Evolutionary conservation across 345 rosid species (phyloP).

Genomic region (Punica granatum): DNA sequence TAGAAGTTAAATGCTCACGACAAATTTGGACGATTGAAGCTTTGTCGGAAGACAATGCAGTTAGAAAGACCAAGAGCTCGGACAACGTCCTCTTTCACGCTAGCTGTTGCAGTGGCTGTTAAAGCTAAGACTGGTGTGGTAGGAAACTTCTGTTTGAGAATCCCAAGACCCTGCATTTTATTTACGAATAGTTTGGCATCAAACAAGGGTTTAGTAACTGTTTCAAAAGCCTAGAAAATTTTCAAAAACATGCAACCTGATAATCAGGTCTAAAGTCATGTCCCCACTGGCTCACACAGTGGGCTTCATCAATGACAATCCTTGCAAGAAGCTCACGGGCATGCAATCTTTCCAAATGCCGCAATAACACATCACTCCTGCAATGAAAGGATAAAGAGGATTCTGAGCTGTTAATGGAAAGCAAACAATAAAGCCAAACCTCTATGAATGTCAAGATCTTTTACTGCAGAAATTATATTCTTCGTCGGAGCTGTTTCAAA

Average conservation of each 20-base stretch:
- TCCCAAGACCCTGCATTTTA: constrained; percentile 77
- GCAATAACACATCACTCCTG: constrained; percentile 91
- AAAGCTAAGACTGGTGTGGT: constrained; percentile 87
- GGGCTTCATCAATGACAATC: constrained; percentile 99
- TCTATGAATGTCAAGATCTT: background rate
- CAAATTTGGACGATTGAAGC: constrained; percentile 94
- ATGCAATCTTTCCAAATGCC: constrained; percentile 72
- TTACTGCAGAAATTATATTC: background rate
- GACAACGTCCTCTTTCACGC: constrained; percentile 98
- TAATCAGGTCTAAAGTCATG: constrained; percentile 99
- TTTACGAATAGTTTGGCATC: constrained; percentile 15
- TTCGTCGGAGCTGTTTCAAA: background rate
- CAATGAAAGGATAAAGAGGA: constrained; percentile 20
- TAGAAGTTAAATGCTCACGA: constrained; percentile 32
- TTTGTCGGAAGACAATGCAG: constrained; percentile 94
- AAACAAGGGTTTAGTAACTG: constrained; percentile 9
- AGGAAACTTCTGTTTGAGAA: constrained; percentile 86
- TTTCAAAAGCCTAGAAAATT: constrained; percentile 7
- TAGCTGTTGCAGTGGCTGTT: constrained; percentile 99
- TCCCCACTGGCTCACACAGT: constrained; percentile 99
- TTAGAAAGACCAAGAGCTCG: constrained; percentile 96
- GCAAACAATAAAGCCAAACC: background rate
- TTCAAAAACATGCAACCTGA: constrained; percentile 49
- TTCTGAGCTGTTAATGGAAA: background rate
- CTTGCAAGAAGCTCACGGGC: constrained; percentile 78